Base-by-base conservation (phyloP, 345 rosid genomes). In the Bruguiera sexangula region DNA sequence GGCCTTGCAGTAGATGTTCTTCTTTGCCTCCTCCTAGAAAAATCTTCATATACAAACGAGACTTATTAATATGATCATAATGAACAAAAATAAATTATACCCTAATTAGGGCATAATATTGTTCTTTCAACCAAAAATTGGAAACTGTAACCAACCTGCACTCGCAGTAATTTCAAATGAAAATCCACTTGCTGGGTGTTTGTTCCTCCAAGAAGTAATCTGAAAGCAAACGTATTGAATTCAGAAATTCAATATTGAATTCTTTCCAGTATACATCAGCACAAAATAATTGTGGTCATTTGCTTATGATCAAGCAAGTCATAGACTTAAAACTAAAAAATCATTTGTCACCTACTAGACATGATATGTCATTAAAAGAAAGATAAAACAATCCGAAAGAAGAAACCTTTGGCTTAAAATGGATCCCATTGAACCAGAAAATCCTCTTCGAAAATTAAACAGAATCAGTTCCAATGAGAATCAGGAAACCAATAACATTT, bases 11-110 rank as follows among this genome's bases (percentile, higher is more conserved):
- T 68, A 11, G 90, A 71, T 36, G 59, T 55, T 71, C 66, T 88
- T 75, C 81, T 85, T 46, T 69, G 88, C 76, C 82, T 94, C 84
- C 81, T 83, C 82, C 74, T 82, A 13, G 90, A 80, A 82, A 86
- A 94, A 79, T 91, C 98, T 91, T 80, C 48, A 48, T 21, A 46
- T 55, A 13, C 31, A 59, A 24, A 27, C 60, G 26, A 52, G 31
- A 72, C 24, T 50, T 39, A 24, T 20, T 65, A 62, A 26, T 21
- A 51, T 19, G 63, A 31, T 55, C 66, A 18, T 57, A 69, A 21
- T n/a, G n/a, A 60, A 8, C 57, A 54, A 31, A 55, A 37, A 43
- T 8, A 20, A 56, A 18, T 66, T 27, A 70, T 76, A 56, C n/a
- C 57, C 39, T 5, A 27, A 50, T 24, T 50, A 60, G 26, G 54